A percentile compares a stretch with the other conserved stretches of the same genome.
Evolutionary conservation across 345 rosid genomes (phyloP).

Genomic region (Excoecaria agallocha): DNA sequence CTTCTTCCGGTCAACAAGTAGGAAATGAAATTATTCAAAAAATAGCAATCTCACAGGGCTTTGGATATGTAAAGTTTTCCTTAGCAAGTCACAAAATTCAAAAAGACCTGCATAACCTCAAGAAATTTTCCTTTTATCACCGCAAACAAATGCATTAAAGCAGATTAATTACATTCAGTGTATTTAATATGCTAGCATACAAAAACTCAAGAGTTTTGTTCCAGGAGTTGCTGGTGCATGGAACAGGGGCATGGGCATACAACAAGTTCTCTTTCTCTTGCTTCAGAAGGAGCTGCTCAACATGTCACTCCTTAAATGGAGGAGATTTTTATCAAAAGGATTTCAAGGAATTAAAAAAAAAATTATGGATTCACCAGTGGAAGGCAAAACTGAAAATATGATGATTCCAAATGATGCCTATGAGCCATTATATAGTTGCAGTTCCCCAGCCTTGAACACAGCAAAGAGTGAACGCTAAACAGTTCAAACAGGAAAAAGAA

Average conservation of each 20-base stretch:
- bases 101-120: background rate
- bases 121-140: background rate
- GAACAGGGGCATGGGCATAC: background rate
- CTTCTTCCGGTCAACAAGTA: background rate
- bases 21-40: background rate
- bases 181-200: background rate
- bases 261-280: background rate
- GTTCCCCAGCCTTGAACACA: background rate
- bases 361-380: background rate
- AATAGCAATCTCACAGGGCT: background rate
- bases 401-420: background rate
- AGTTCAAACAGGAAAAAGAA: conserved; percentile 4
- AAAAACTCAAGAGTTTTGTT: background rate
- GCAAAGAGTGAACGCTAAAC: background rate
- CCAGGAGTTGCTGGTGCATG: background rate
- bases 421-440: background rate
- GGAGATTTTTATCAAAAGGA: background rate
- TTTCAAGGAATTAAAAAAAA: background rate
- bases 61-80: conserved; percentile 1
- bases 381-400: background rate
- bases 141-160: background rate
- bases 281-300: background rate
- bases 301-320: background rate
- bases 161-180: background rate
- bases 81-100: background rate